Evolutionary conservation across 2,329 filamentous ascomycete genomes (phyloP).

Genomic region (Claviceps quebecensis): DNA sequence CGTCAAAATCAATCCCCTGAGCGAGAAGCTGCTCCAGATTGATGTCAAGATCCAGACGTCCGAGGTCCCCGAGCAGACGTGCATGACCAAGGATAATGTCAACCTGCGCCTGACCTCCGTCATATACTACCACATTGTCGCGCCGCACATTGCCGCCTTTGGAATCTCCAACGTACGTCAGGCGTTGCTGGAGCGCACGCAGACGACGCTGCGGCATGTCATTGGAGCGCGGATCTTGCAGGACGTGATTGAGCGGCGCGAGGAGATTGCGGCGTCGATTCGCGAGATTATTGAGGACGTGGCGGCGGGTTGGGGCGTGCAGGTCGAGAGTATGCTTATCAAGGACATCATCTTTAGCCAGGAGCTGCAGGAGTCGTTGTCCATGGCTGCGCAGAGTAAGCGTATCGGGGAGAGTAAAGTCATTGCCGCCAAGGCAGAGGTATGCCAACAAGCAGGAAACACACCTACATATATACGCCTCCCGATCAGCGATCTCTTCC

Average conservation of each 20-base stretch:
- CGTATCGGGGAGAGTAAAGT: slow-evolving; percentile 97
- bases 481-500: no score
- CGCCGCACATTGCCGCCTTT: slow-evolving; percentile 92
- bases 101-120: slow-evolving; percentile 87
- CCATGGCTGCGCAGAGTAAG: slow-evolving; percentile 98
- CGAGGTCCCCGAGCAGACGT: slow-evolving; percentile 89
- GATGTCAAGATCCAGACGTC: slow-evolving; percentile 99
- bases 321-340: slow-evolving; percentile 96
- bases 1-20: slow-evolving; percentile 93
- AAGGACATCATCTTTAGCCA: slow-evolving; percentile 97
- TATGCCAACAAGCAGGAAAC: slow-evolving; percentile 10
- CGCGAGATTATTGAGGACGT: slow-evolving; percentile 97
- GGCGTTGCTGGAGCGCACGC: slow-evolving; percentile 93
- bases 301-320: slow-evolving; percentile 83
- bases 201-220: slow-evolving; percentile 93
- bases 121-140: slow-evolving; percentile 97
- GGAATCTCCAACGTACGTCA: slow-evolving; percentile 90
- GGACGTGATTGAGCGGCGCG: slow-evolving; percentile 94
- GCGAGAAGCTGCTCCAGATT: slow-evolving; percentile 76
- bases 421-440: slow-evolving; percentile 87
- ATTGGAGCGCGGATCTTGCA: slow-evolving; percentile 91
- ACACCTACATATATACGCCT: no score
- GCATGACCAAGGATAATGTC: slow-evolving; percentile 99
- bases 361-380: slow-evolving; percentile 88
- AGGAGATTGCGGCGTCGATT: slow-evolving; percentile 91